Conservation (phyloP, 2,329 filamentous ascomycete species). For the Paecilomyces variotii region DNA sequence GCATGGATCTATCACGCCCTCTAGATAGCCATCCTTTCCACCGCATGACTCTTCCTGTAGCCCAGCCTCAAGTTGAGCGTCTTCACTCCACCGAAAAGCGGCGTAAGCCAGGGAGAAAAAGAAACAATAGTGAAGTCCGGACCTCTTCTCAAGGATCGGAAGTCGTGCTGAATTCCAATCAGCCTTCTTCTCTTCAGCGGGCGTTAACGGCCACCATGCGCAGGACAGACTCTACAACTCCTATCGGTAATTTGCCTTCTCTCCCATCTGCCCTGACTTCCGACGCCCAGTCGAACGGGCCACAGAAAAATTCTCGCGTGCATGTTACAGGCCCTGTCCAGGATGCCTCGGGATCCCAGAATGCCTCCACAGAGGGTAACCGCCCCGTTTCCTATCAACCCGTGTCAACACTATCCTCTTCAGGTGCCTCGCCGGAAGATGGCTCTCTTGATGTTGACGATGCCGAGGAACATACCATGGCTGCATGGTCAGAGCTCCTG, state of each 20-base stretch:
- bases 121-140: background rate
- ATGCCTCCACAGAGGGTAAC: background rate
- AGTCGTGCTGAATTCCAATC: background rate
- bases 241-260: background rate
- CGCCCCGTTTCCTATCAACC: background rate
- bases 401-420: background rate
- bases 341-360: background rate
- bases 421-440: background rate
- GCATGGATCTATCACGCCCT: conserved; percentile 20
- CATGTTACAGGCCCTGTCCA: background rate
- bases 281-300: background rate
- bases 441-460: background rate
- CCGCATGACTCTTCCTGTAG: conserved; percentile 16
- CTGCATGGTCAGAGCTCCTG: background rate
- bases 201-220: background rate
- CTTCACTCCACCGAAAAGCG: background rate
- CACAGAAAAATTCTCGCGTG: background rate
- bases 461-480: background rate
- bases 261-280: background rate
- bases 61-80: conserved; percentile 5
- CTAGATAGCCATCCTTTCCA: conserved; percentile 30
- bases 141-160: background rate
- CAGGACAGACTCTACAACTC: background rate
- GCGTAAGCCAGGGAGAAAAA: background rate
- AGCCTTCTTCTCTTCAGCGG: background rate